Conservation (phyloP, 2,329 filamentous ascomycete species). For the Cladophialophora chaetospira region DNA sequence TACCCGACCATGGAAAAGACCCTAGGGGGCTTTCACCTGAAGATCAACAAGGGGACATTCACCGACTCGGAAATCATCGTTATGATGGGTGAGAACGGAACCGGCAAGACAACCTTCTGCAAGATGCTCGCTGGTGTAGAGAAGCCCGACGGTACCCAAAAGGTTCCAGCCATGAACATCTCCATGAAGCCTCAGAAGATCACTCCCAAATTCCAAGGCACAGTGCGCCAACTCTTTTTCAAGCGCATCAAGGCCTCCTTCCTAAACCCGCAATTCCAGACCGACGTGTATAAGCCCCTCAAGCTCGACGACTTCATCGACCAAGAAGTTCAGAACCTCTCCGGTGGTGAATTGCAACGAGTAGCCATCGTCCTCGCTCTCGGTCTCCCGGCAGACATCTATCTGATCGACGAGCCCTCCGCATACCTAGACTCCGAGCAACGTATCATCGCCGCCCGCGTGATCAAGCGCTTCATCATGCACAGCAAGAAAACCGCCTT, state of each 20-base stretch:
- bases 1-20: conserved; percentile 95
- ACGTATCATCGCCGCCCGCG: conserved; percentile 93
- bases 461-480: conserved; percentile 99
- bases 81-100: conserved; percentile 99
- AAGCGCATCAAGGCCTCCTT: conserved; percentile 99
- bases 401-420: conserved; percentile 96
- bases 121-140: conserved; percentile 89
- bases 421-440: conserved; percentile 99
- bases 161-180: conserved; percentile 91
- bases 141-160: conserved; percentile 79
- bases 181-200: conserved; percentile 99
- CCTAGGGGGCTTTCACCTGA: conserved; percentile 82
- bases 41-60: conserved; percentile 79
- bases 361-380: conserved; percentile 97
- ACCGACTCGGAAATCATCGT: conserved; percentile 98
- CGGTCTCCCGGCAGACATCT: conserved; percentile 93
- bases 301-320: conserved; percentile 99
- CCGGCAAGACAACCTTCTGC: conserved; percentile 99
- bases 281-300: conserved; percentile 98
- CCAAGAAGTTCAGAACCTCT: conserved; percentile 98
- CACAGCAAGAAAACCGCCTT: conserved; percentile 99
- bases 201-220: conserved; percentile 96
- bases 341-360: conserved; percentile 98
- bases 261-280: conserved; percentile 97
- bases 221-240: conserved; percentile 96